These are phyloP conservation scores for Poa annua DNA, from an alignment of 176 grass and related monocot species.

Conservation along the genomic window DNA sequence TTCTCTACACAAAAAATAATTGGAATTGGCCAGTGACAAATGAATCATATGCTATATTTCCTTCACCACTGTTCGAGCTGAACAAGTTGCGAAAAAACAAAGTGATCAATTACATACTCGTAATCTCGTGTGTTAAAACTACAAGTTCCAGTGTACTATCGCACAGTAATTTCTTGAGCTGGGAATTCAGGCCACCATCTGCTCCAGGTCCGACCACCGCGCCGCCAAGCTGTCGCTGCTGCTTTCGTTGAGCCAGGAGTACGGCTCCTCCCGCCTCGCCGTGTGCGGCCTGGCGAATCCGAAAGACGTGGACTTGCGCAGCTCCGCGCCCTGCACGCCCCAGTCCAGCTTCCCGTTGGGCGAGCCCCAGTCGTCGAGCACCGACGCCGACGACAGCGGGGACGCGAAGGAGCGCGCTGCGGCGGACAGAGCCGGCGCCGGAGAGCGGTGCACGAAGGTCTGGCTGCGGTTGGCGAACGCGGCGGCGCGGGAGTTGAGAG, in stretches of 20 bases:
- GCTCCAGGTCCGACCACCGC: conserved; percentile 61
- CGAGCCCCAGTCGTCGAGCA: conserved; percentile 65
- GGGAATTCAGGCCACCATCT: conserved; percentile 47
- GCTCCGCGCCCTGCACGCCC: conserved; percentile 70
- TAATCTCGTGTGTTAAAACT: background rate
- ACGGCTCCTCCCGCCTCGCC: conserved; percentile 30
- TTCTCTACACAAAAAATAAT: background rate
- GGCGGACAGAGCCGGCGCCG: background rate
- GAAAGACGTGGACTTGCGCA: conserved; percentile 70
- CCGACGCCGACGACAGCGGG: conserved; percentile 17
- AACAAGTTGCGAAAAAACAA: background rate
- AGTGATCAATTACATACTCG: background rate
- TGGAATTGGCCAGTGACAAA: background rate
- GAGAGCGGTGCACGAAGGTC: conserved; percentile 63
- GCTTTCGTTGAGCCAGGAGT: conserved; percentile 46
- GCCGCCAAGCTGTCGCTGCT: conserved; percentile 42
- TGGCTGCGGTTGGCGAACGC: conserved; percentile 60
- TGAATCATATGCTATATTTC: background rate
- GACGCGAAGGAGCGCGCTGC: conserved; percentile 26
- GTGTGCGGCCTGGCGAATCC: conserved; percentile 32
- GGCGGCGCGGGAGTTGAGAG: conserved; percentile 48
- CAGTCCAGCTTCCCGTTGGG: conserved; percentile 70
- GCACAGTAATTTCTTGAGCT: background rate
- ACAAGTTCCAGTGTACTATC: too few relatives aligned
- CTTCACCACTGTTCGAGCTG: background rate